Percentiles rank a stretch among this genome's conserved stretches.
Conservation (phyloP, 2,329 filamentous ascomycete genomes). For the Ampelomyces quisqualis region DNA sequence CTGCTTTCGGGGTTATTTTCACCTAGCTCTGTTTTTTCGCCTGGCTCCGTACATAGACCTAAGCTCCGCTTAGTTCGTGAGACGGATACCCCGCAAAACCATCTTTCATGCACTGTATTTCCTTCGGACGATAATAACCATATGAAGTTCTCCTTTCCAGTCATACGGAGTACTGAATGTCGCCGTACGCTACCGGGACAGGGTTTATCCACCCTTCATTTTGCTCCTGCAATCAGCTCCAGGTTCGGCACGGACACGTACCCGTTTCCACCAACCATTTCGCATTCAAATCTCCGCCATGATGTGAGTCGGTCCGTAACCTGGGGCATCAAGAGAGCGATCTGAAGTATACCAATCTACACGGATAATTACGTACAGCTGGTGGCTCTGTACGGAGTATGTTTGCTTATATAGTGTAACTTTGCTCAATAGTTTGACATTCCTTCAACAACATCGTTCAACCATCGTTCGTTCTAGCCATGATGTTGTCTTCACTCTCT, state of each 20-base stretch:
- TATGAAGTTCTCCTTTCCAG: too few species aligned
- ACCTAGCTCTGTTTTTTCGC: too few species aligned
- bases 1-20: too few species aligned
- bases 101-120: too few species aligned
- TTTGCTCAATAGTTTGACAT: not conserved
- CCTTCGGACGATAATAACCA: too few species aligned
- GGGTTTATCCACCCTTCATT: conserved; percentile 18
- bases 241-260: conserved; percentile 5
- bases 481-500: conserved; percentile 19
- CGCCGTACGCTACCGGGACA: not conserved
- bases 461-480: conserved; percentile 1
- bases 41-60: too few species aligned
- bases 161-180: too few species aligned
- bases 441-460: not conserved
- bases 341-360: too few species aligned
- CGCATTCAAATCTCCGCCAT: not conserved
- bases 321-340: conserved; percentile 10
- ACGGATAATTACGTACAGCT: conserved; percentile 10
- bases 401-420: conserved; percentile 4
- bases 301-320: conserved; percentile 1
- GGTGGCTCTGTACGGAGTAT: too few species aligned
- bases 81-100: too few species aligned
- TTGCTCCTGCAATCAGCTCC: conserved; percentile 11
- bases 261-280: conserved; percentile 15
- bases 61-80: too few species aligned